A percentile compares a stretch with the other conserved stretches of the same genome.
phyloP scores from a whole-genome alignment of 768 basidiomycete species.

The Podaxis carcinomalis region DNA sequence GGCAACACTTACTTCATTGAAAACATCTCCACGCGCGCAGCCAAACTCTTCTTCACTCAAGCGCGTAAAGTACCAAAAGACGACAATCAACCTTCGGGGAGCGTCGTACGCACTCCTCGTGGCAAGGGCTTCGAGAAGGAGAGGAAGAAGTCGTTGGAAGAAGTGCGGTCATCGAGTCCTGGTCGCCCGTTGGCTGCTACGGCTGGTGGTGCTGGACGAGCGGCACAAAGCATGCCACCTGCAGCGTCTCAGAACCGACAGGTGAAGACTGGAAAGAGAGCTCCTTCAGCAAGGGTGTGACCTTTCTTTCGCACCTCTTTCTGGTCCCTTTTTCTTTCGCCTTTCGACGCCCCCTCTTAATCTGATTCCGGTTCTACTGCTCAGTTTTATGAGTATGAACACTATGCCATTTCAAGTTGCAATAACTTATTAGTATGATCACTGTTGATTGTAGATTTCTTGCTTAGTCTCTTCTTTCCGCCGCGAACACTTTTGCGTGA shows the following conservation, averaged over 20 bases:
- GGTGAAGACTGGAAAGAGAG: neutral
- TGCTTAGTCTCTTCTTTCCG: neutral
- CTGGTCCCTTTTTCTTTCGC: neutral
- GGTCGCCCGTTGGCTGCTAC: neutral
- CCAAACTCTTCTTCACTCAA: constrained; percentile 89
- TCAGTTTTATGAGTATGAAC: neutral
- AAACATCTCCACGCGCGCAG: constrained; percentile 79
- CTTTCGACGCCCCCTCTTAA: neutral
- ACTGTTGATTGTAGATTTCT: neutral
- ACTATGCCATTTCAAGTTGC: neutral
- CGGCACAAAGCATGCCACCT: constrained; percentile 7
- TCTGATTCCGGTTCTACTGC: neutral
- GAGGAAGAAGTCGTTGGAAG: constrained; percentile 7
- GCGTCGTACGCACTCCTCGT: neutral
- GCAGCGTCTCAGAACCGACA: neutral
- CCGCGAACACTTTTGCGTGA: neutral
- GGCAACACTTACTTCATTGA: constrained; percentile 90
- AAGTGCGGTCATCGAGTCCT: constrained; percentile 6
- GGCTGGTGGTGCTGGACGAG: neutral
- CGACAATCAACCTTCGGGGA: constrained; percentile 16
- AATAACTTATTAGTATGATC: neutral
- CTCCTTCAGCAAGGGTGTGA: constrained; percentile 7
- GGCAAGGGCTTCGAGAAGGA: neutral
- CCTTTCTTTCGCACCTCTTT: neutral
- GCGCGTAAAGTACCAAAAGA: constrained; percentile 45